Conservation (phyloP, 805 yeast species). For the Pichia insulana region DNA sequence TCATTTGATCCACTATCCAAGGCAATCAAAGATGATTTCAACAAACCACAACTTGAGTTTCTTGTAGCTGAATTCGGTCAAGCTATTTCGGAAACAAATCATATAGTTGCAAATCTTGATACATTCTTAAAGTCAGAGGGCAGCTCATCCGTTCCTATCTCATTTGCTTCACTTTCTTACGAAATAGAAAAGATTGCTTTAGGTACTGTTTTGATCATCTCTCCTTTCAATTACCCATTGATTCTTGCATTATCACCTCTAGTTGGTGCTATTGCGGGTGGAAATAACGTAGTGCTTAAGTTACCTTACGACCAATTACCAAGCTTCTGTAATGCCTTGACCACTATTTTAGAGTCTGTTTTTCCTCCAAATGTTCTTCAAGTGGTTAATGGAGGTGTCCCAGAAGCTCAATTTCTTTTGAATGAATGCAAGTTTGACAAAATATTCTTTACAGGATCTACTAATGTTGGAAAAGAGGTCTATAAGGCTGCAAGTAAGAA, state of each 20-base stretch:
- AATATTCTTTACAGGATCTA: slow-evolving; percentile 81
- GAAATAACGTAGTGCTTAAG: slow-evolving; percentile 71
- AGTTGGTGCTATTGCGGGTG: slow-evolving; percentile 76
- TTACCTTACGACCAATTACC: slow-evolving; percentile 66
- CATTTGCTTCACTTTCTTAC: slow-evolving; percentile 18
- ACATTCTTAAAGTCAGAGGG: slow-evolving; percentile 50
- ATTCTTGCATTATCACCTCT: slow-evolving; percentile 55
- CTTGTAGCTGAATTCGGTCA: slow-evolving; percentile 46
- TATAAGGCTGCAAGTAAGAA: slow-evolving; percentile 77
- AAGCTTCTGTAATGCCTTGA: slow-evolving; percentile 44
- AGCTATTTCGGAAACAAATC: slow-evolving; percentile 45
- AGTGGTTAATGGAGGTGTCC: slow-evolving; percentile 65
- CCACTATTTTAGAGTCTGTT: slow-evolving; percentile 43
- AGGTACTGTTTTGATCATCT: slow-evolving; percentile 66
- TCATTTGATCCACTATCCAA: slow-evolving; percentile 36
- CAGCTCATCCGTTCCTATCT: slow-evolving; percentile 30
- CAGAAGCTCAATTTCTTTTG: slow-evolving; percentile 50
- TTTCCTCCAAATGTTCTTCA: slow-evolving; percentile 49
- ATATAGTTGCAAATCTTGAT: slow-evolving; percentile 50
- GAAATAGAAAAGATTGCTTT: slow-evolving; percentile 34
- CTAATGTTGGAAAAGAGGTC: slow-evolving; percentile 65
- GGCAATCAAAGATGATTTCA: slow-evolving; percentile 61
- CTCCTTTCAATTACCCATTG: slow-evolving; percentile 80
- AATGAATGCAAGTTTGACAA: slow-evolving; percentile 59
- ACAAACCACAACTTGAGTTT: slow-evolving; percentile 57